Evolutionary conservation across 306 rosid species (phyloP).

Genomic region (Sicyos edulis): DNA sequence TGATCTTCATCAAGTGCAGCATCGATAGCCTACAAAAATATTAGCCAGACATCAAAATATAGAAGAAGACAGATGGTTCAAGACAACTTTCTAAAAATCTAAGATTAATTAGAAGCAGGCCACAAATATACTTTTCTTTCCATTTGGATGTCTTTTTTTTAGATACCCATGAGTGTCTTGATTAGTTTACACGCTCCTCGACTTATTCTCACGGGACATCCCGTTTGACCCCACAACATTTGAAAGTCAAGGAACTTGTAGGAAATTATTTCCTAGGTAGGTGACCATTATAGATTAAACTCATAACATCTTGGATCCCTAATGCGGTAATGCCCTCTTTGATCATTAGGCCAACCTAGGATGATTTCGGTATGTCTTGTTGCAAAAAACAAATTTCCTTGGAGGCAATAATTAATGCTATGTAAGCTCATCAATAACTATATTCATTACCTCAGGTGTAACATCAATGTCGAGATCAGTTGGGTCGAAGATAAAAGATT

Average conservation of each 20-base stretch:
- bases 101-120: background rate
- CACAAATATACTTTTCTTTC: background rate
- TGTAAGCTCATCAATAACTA: background rate
- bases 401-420: background rate
- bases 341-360: no score
- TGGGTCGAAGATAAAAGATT: slow-evolving; percentile 85
- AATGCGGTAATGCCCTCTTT: no score
- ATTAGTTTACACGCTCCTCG: no score
- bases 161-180: no score
- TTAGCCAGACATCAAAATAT: slow-evolving; percentile 10
- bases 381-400: background rate
- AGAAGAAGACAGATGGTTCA: background rate
- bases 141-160: no score
- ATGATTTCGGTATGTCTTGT: background rate
- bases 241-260: no score
- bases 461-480: slow-evolving; percentile 94
- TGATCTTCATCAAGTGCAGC: slow-evolving; percentile 61
- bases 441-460: slow-evolving; percentile 70
- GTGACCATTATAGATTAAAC: no score
- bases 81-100: background rate
- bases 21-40: slow-evolving; percentile 63
- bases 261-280: no score
- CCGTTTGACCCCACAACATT: no score
- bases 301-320: no score
- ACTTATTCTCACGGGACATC: no score